Conservation (phyloP, 345 rosid species). For the Leavenworthia alabamica region DNA sequence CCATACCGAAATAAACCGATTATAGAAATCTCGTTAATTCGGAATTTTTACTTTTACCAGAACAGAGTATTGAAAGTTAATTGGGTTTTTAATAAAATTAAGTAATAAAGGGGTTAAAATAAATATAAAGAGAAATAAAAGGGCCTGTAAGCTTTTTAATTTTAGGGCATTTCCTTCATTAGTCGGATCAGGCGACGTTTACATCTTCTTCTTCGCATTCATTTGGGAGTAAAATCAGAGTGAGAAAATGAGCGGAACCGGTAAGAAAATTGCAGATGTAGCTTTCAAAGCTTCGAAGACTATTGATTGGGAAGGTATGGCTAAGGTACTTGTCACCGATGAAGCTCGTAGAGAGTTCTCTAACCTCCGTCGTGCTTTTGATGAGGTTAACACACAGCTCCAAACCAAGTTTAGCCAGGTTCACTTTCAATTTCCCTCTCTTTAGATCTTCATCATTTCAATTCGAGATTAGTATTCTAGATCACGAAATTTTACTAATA, state of each 20-base stretch:
- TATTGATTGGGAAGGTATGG: conserved; percentile 90
- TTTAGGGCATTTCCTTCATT: conserved; percentile 27
- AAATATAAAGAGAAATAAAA: not conserved
- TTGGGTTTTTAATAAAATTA: not conserved
- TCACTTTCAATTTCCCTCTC: too few relatives aligned
- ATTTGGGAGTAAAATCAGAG: too few relatives aligned
- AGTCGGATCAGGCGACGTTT: conserved; percentile 26
- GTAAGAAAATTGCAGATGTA: conserved; percentile 60
- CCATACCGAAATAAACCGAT: conserved; percentile 13
- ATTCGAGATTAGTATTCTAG: too few relatives aligned
- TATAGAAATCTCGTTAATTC: too few relatives aligned
- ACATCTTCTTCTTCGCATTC: not conserved
- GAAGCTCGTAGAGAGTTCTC: conserved; percentile 85
- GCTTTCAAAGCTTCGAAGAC: conserved; percentile 73
- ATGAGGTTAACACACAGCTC: conserved; percentile 33
- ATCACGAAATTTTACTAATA: too few relatives aligned
- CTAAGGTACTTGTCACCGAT: conserved; percentile 67
- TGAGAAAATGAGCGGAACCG: conserved; percentile 66
- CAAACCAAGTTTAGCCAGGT: too few relatives aligned
- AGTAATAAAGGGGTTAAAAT: not conserved
- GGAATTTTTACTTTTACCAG: too few relatives aligned
- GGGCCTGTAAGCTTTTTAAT: conserved; percentile 18
- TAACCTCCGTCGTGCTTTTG: conserved; percentile 68
- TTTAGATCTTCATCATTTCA: too few relatives aligned
- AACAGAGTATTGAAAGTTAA: not conserved